A percentile compares a stretch with the other conserved stretches of the same genome.
These are phyloP conservation scores for Skeletonema marinoi DNA, from an alignment of 108 stramenopile species.

Conservation along the genomic window DNA sequence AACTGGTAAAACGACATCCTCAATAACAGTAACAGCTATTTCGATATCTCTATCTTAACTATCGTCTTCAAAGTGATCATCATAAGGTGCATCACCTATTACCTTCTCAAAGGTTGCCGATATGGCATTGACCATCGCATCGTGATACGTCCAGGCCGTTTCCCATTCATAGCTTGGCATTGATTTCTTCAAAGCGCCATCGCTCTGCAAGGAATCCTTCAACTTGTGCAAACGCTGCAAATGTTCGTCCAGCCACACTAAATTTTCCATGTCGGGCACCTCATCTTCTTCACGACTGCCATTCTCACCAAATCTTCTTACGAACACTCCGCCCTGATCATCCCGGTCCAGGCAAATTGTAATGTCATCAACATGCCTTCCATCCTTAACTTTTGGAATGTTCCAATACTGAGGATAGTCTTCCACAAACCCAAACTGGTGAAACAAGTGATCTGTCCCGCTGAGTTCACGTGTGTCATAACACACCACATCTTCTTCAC, in stretches of 20 bases:
- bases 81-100: neutral
- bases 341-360: slow-evolving; percentile 27
- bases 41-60: no score
- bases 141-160: slow-evolving; percentile 35
- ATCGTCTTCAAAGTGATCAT: no score
- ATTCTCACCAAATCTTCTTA: neutral
- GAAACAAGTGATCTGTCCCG: slow-evolving; percentile 25
- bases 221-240: slow-evolving; percentile 18
- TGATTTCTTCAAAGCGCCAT: slow-evolving; percentile 14
- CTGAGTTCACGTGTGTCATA: slow-evolving; percentile 5
- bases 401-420: slow-evolving; percentile 23
- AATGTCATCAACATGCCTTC: slow-evolving; percentile 18
- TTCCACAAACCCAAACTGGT: slow-evolving; percentile 47
- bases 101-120: slow-evolving; percentile 1
- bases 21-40: no score
- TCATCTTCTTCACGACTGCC: slow-evolving; percentile 11
- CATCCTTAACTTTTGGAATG: neutral
- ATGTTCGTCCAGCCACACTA: slow-evolving; percentile 22
- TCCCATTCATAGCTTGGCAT: slow-evolving; percentile 50
- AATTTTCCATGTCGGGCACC: slow-evolving; percentile 20
- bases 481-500: no score
- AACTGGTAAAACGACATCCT: no score
- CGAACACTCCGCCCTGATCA: slow-evolving; percentile 9
- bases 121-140: slow-evolving; percentile 32
- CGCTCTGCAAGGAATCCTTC: slow-evolving; percentile 8